Evolutionary conservation across 2,329 filamentous ascomycete species (phyloP).

Genomic region (Cladosporium colombiae): DNA sequence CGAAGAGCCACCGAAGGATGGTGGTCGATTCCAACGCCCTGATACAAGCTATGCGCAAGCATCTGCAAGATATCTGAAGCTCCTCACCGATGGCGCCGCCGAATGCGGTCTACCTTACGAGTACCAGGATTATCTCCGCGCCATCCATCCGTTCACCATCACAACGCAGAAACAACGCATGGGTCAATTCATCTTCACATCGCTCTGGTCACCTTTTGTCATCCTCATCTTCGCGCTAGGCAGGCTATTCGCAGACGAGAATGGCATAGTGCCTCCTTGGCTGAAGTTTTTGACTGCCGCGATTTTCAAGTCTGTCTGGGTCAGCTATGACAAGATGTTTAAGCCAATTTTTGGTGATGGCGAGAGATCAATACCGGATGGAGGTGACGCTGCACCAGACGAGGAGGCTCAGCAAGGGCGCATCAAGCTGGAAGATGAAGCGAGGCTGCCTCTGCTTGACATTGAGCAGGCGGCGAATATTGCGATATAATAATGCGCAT

Average conservation of each 20-base stretch:
- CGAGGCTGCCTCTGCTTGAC: background rate
- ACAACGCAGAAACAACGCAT: constrained; percentile 68
- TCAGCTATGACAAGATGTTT: constrained; percentile 63
- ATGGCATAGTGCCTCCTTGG: constrained; percentile 71
- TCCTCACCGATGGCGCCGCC: constrained; percentile 74
- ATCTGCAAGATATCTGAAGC: constrained; percentile 77
- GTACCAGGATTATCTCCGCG: constrained; percentile 72
- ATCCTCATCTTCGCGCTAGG: constrained; percentile 54
- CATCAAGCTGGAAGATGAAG: constrained; percentile 6
- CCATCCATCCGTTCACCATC: constrained; percentile 68
- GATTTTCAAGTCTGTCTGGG: constrained; percentile 63
- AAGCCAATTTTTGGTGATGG: constrained; percentile 79
- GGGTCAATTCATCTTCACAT: constrained; percentile 64
- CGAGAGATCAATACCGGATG: constrained; percentile 60
- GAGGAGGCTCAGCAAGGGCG: constrained; percentile 5
- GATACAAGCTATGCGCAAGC: constrained; percentile 76
- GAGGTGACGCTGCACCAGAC: constrained; percentile 22
- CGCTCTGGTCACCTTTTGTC: constrained; percentile 61
- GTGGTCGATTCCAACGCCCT: constrained; percentile 57
- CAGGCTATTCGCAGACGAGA: constrained; percentile 59
- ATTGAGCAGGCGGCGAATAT: constrained; percentile 11
- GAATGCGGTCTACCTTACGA: constrained; percentile 79
- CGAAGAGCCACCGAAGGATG: constrained; percentile 35
- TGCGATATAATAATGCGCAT: constrained; percentile 8
- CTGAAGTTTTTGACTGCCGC: constrained; percentile 54